Evolutionary conservation across 139 green algal genomes (phyloP).

Genomic region (Ulvella scutata): DNA sequence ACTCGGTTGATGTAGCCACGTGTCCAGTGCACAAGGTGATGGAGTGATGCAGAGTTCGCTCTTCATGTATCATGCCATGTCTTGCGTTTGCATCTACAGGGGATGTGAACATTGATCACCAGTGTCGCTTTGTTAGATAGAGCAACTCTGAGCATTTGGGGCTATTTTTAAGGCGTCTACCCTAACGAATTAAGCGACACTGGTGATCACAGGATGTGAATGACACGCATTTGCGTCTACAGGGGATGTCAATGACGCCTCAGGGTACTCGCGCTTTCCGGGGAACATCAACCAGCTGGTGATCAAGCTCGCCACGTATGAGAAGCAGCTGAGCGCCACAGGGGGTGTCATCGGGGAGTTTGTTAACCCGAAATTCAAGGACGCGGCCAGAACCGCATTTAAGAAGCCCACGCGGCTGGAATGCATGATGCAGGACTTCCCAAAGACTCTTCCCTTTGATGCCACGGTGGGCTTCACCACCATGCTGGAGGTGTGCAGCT

Average conservation of each 20-base stretch:
- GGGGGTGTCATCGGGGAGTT: slow-evolving; percentile 89
- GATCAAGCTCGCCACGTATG: slow-evolving; percentile 65
- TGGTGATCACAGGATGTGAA: no score
- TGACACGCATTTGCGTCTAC: no score
- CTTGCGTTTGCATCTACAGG: no score
- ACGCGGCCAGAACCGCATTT: slow-evolving; percentile 72
- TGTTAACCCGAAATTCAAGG: slow-evolving; percentile 96
- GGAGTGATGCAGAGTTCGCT: no score
- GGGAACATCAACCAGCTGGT: slow-evolving; percentile 96
- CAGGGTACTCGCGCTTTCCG: slow-evolving; percentile 88
- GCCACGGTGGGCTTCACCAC: slow-evolving; percentile 85
- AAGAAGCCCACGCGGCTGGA: slow-evolving; percentile 92
- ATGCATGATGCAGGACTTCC: slow-evolving; percentile 99
- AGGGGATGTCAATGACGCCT: slow-evolving; percentile 78
- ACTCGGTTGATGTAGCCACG: no score
- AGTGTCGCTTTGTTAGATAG: no score
- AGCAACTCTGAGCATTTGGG: no score
- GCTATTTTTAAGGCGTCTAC: no score
- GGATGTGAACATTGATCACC: no score
- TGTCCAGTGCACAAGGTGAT: no score
- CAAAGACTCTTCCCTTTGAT: slow-evolving; percentile 42
- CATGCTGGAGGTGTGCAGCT: slow-evolving; percentile 53
- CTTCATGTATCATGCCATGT: no score
- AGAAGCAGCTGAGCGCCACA: slow-evolving; percentile 43
- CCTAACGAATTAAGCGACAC: no score